These are phyloP conservation scores for Silene coronaria DNA, from an alignment of 179 eudicot species.

Conservation along the genomic window DNA sequence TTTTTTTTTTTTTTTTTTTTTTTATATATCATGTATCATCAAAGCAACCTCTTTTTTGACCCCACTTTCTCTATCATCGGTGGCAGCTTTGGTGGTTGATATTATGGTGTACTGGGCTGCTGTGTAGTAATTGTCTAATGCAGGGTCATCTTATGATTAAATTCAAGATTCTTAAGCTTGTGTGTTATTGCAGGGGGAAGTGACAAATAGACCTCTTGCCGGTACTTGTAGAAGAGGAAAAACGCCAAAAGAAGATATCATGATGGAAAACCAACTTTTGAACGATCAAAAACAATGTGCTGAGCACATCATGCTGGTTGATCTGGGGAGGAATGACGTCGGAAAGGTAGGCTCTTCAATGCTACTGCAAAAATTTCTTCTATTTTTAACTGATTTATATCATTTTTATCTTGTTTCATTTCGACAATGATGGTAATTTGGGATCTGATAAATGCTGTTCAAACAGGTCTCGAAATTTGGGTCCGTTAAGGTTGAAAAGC, in stretches of 20 bases:
- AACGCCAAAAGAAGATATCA: slow-evolving; percentile 74
- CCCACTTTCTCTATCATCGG: neutral
- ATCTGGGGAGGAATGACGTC: slow-evolving; percentile 97
- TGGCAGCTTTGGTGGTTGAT: neutral
- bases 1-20: too few relatives aligned
- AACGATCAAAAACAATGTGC: slow-evolving; percentile 89
- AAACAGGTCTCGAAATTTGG: slow-evolving; percentile 88
- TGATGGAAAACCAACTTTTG: slow-evolving; percentile 78
- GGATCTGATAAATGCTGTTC: slow-evolving; percentile 17
- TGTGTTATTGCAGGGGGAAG: slow-evolving; percentile 48
- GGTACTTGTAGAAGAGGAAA: slow-evolving; percentile 95
- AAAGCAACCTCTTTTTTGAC: neutral
- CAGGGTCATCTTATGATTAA: neutral
- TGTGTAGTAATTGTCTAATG: neutral
- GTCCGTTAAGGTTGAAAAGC: slow-evolving; percentile 88
- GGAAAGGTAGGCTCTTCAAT: slow-evolving; percentile 57
- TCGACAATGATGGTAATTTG: neutral
- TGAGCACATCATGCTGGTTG: slow-evolving; percentile 97
- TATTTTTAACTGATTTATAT: neutral
- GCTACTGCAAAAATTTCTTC: neutral
- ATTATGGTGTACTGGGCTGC: neutral
- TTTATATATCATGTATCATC: neutral
- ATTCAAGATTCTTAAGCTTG: neutral
- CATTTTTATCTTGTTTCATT: neutral
- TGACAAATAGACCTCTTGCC: slow-evolving; percentile 92